A percentile compares a stretch with the other conserved stretches of the same genome.
Conservation (phyloP, 352 stramenopile species). For the Globisporangium takayamanum region DNA sequence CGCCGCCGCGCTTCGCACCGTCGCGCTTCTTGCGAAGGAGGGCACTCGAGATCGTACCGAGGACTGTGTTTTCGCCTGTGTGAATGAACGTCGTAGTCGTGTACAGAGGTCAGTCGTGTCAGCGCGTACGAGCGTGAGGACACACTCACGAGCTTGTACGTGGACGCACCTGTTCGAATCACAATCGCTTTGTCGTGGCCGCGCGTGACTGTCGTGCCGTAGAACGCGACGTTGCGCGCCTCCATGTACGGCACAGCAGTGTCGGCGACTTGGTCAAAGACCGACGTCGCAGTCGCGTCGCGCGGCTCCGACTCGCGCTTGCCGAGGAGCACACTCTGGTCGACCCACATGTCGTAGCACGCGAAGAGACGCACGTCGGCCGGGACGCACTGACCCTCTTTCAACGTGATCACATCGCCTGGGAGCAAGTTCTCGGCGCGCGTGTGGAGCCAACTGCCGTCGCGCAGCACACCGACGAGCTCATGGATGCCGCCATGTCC, state of each 20-base stretch:
- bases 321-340: constrained; percentile 30
- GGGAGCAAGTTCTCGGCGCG: constrained; percentile 44
- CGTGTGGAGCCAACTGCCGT: constrained; percentile 50
- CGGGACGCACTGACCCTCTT: constrained; percentile 41
- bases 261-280: constrained; percentile 33
- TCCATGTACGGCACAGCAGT: constrained; percentile 39
- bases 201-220: constrained; percentile 33
- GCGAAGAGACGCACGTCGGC: constrained; percentile 47
- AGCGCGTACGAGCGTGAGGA: not conserved
- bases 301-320: constrained; percentile 19
- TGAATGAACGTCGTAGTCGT: not conserved
- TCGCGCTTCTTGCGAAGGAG: constrained; percentile 22
- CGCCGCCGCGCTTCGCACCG: constrained; percentile 15
- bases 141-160: no score
- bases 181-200: constrained; percentile 45
- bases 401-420: constrained; percentile 42
- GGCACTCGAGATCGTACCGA: constrained; percentile 32
- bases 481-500: constrained; percentile 50
- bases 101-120: not conserved
- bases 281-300: constrained; percentile 24
- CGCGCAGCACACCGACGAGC: constrained; percentile 43
- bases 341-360: constrained; percentile 39
- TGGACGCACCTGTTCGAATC: constrained; percentile 18
- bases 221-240: constrained; percentile 45
- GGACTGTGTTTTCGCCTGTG: constrained; percentile 31